Evolutionary conservation across 805 yeast species (phyloP).

Genomic region (Suhomyces xylopsoci): DNA sequence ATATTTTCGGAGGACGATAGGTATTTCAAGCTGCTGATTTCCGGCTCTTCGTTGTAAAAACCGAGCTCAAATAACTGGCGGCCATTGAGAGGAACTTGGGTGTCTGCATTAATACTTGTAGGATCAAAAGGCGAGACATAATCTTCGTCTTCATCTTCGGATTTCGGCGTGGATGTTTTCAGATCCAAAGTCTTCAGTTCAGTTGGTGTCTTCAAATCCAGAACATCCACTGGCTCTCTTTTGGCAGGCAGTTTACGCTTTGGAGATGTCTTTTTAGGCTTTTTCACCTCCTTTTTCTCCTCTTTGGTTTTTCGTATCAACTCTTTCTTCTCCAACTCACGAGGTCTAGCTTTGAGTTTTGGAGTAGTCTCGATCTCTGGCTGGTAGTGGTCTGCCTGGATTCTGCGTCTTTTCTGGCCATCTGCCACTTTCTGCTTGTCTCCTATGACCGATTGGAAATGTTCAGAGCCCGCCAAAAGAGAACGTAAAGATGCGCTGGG

Average conservation of each 20-base stretch:
- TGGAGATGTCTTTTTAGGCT: conserved; percentile 5
- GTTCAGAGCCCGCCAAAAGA: conserved; percentile 25
- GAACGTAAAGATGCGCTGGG: neutral
- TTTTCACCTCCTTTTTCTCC: neutral
- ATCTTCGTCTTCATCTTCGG: conserved; percentile 16
- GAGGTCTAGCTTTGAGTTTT: conserved; percentile 10
- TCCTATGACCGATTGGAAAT: conserved; percentile 42
- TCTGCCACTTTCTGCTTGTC: conserved; percentile 27
- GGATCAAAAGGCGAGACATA: conserved; percentile 42
- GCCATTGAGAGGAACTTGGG: conserved; percentile 17
- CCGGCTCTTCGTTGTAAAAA: conserved; percentile 13
- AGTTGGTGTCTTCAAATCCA: neutral
- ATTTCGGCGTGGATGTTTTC: neutral
- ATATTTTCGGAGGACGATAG: conserved; percentile 9
- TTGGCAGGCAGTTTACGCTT: neutral
- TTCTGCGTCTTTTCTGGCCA: conserved; percentile 34
- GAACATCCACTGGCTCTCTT: neutral
- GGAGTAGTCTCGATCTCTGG: conserved; percentile 21
- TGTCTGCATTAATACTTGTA: conserved; percentile 30
- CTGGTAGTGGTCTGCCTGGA: conserved; percentile 22
- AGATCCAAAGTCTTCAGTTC: neutral
- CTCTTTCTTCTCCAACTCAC: conserved; percentile 3
- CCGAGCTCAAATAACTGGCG: conserved; percentile 16
- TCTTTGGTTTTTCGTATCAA: conserved; percentile 2
- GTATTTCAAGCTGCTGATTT: neutral